These are phyloP conservation scores for Aspergillus sclerotiicarbonarius DNA, from an alignment of 495 filamentous ascomycete genomes.

Conservation along the genomic window DNA sequence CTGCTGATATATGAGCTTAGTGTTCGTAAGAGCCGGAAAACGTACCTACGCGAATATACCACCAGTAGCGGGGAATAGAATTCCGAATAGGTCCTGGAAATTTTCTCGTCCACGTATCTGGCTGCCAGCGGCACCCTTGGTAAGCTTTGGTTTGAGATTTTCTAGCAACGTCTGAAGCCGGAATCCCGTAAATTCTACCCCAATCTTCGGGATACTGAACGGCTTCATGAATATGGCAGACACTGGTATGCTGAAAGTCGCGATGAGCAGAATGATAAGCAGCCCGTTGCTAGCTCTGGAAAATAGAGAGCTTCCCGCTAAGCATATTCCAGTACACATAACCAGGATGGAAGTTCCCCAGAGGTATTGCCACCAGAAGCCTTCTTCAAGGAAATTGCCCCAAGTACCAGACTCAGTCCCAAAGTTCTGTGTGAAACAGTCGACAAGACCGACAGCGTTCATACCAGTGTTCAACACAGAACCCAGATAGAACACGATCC, in stretches of 20 bases:
- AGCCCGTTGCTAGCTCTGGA: conserved; percentile 76
- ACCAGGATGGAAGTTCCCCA: conserved; percentile 72
- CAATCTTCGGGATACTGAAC: conserved; percentile 58
- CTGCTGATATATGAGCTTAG: conserved; percentile 31
- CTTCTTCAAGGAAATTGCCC: conserved; percentile 62
- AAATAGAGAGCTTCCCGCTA: conserved; percentile 79
- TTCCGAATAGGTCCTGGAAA: conserved; percentile 82
- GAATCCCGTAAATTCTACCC: conserved; percentile 74
- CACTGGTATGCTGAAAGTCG: conserved; percentile 79
- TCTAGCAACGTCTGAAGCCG: conserved; percentile 64
- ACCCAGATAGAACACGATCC: conserved; percentile 84
- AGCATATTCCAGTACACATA: conserved; percentile 72
- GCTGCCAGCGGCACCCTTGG: conserved; percentile 65
- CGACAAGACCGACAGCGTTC: conserved; percentile 84
- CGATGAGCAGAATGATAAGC: conserved; percentile 67
- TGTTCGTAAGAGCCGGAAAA: neutral
- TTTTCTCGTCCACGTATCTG: conserved; percentile 64
- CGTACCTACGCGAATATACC: conserved; percentile 61
- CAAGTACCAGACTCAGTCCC: conserved; percentile 57
- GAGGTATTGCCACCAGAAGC: conserved; percentile 76
- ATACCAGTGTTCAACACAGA: conserved; percentile 84
- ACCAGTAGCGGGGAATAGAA: conserved; percentile 84
- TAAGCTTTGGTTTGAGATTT: conserved; percentile 70
- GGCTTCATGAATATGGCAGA: conserved; percentile 66
- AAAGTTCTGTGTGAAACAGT: conserved; percentile 78